Percentiles rank a stretch among this genome's conserved stretches.
These are phyloP conservation scores for Talaromyces ruber DNA, from an alignment of 495 filamentous ascomycete genomes.

Conservation along the genomic window DNA sequence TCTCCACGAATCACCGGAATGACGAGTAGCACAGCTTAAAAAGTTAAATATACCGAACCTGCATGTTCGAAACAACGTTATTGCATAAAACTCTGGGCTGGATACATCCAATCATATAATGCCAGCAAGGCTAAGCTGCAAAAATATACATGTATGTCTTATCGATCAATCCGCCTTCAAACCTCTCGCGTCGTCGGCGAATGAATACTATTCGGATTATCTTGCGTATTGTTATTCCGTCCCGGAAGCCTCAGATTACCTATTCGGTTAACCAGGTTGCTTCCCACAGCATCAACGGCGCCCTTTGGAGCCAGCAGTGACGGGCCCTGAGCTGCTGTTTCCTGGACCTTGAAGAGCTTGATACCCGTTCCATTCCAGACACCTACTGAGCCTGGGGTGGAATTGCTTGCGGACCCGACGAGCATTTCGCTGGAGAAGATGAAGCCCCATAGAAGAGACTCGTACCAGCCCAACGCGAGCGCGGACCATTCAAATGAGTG, in stretches of 20 bases:
- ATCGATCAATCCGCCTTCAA: slow-evolving; percentile 10
- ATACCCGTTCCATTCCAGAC: slow-evolving; percentile 91
- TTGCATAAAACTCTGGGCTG: neutral
- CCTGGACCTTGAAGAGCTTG: slow-evolving; percentile 83
- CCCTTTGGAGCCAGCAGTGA: slow-evolving; percentile 76
- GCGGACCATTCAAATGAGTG: slow-evolving; percentile 96
- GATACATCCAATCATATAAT: neutral
- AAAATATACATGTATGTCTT: neutral
- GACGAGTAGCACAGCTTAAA: neutral
- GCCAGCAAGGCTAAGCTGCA: neutral
- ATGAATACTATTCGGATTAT: slow-evolving; percentile 16
- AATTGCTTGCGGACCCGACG: slow-evolving; percentile 48
- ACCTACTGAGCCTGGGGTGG: slow-evolving; percentile 67
- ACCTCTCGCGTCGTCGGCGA: slow-evolving; percentile 32
- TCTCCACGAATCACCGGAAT: too few species aligned
- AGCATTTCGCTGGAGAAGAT: slow-evolving; percentile 87
- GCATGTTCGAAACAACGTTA: neutral
- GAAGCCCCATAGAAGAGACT: slow-evolving; percentile 91
- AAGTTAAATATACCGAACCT: neutral
- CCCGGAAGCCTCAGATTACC: slow-evolving; percentile 61
- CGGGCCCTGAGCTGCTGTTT: slow-evolving; percentile 70
- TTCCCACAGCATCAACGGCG: slow-evolving; percentile 92
- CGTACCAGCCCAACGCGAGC: slow-evolving; percentile 90
- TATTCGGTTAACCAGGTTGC: slow-evolving; percentile 80
- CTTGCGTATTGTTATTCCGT: slow-evolving; percentile 25